Conservation (phyloP, 192 early-diverging fungal genomes). For the Podila epigama region DNA sequence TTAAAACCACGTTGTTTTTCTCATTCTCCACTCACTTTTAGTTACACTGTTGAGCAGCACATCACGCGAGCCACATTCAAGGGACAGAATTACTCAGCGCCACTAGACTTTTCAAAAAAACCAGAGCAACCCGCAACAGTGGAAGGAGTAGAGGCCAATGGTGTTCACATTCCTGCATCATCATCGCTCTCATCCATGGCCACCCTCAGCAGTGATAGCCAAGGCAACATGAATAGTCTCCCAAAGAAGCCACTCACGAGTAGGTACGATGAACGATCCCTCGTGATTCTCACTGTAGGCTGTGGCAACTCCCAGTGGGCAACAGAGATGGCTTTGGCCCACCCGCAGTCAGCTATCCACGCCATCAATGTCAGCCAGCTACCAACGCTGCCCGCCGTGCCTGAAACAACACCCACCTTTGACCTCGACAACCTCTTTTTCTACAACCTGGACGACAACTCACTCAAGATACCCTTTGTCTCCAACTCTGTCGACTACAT, state of each 20-base stretch:
- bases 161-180: not conserved
- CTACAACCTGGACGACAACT: conserved; percentile 48
- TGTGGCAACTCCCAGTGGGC: conserved; percentile 47
- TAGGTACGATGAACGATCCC: conserved; percentile 24
- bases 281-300: conserved; percentile 43
- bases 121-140: not conserved
- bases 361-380: conserved; percentile 48
- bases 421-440: conserved; percentile 49
- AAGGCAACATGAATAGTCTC: conserved; percentile 3
- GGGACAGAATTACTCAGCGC: conserved; percentile 49
- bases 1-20: conserved; percentile 34
- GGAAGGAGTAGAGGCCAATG: not conserved
- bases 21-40: not conserved
- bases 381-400: conserved; percentile 24
- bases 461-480: conserved; percentile 31
- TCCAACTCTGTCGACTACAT: conserved; percentile 49
- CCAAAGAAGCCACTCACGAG: not conserved
- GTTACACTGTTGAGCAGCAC: conserved; percentile 45
- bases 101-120: conserved; percentile 38
- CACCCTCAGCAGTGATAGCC: not conserved
- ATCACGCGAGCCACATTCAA: conserved; percentile 33
- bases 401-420: conserved; percentile 32
- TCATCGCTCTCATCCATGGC: conserved; percentile 2
- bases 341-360: conserved; percentile 45
- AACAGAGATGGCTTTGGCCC: conserved; percentile 43